Percentiles rank a stretch among this genome's conserved stretches.
These are phyloP conservation scores for Lumnitzera littorea DNA, from an alignment of 345 rosid species.

Conservation along the genomic window DNA sequence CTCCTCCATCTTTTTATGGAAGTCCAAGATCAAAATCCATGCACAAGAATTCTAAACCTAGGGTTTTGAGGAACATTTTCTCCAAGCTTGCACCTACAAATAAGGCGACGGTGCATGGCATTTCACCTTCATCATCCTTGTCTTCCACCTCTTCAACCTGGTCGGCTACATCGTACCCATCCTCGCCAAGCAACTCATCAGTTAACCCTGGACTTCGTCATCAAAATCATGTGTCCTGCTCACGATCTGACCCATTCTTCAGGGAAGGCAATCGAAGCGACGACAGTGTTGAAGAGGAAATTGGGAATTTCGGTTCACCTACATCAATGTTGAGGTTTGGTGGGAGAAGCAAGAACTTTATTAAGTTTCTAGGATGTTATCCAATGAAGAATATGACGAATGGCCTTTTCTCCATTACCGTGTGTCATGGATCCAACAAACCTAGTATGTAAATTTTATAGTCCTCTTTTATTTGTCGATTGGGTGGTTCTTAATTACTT, in stretches of 20 bases:
- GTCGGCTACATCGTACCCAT: slow-evolving; percentile 5
- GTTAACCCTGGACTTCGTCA: not conserved
- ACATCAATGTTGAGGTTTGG: slow-evolving; percentile 29
- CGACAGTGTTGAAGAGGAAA: not conserved
- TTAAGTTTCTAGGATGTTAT: slow-evolving; percentile 22
- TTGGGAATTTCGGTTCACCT: slow-evolving; percentile 12
- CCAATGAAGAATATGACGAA: slow-evolving; percentile 42
- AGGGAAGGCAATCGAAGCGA: not conserved
- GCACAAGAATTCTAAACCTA: slow-evolving; percentile 3
- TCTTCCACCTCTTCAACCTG: slow-evolving; percentile 8
- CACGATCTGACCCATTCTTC: slow-evolving; percentile 3
- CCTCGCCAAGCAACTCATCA: not conserved
- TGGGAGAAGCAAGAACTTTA: slow-evolving; percentile 9
- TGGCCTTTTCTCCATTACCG: slow-evolving; percentile 30
- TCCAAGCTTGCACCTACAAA: slow-evolving; percentile 6
- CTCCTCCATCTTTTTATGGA: slow-evolving; percentile 19
- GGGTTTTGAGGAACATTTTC: slow-evolving; percentile 9
- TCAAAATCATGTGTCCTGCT: not conserved
- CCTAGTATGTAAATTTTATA: too few species aligned
- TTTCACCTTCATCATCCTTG: slow-evolving; percentile 5
- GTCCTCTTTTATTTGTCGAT: too few species aligned
- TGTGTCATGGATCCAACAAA: slow-evolving; percentile 9
- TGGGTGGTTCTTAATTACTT: too few species aligned
- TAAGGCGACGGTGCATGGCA: not conserved
- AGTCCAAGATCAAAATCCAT: slow-evolving; percentile 7